Evolutionary conservation across 371 early-diverging fungal species (phyloP).

Genomic region (Parasitella parasitica): DNA sequence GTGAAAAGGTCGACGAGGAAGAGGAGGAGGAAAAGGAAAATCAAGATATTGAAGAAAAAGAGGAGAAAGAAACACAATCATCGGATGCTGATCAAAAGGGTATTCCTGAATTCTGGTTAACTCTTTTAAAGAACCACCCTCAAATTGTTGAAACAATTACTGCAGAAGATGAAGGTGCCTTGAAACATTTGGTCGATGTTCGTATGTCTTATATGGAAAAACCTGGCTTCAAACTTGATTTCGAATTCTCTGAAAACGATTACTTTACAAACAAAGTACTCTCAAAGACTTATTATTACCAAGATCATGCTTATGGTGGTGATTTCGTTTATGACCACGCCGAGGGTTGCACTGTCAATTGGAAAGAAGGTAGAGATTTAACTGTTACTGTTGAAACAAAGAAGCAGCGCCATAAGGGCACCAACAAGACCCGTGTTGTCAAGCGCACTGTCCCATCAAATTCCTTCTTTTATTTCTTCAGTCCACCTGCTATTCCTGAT

Average conservation of each 20-base stretch:
- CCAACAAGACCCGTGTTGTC: conserved; percentile 96
- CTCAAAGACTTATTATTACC: conserved; percentile 89
- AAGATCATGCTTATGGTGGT: conserved; percentile 70
- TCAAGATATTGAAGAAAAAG: conserved; percentile 44
- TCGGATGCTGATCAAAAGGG: conserved; percentile 34
- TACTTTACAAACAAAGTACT: conserved; percentile 86
- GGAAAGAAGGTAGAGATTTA: conserved; percentile 96
- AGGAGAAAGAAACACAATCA: conserved; percentile 28
- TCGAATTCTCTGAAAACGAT: conserved; percentile 85
- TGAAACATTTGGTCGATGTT: conserved; percentile 85
- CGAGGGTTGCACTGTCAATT: conserved; percentile 84
- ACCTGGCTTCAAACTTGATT: conserved; percentile 92
- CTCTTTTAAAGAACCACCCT: conserved; percentile 83
- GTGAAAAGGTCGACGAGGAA: conserved; percentile 58
- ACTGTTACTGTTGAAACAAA: conserved; percentile 89
- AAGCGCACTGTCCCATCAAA: conserved; percentile 92
- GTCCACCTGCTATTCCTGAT: conserved; percentile 73
- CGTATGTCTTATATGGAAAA: conserved; percentile 79
- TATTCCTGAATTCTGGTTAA: conserved; percentile 94
- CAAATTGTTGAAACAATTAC: conserved; percentile 81
- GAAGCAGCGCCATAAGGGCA: conserved; percentile 97
- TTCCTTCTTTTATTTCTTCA: conserved; percentile 96
- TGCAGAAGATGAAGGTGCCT: conserved; percentile 83
- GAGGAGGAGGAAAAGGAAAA: conserved; percentile 52
- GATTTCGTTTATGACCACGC: conserved; percentile 89